Percentiles rank a stretch among this genome's conserved stretches.
Evolutionary conservation across 495 filamentous ascomycete genomes (phyloP).

Genomic region (Penicillium maclennaniae): DNA sequence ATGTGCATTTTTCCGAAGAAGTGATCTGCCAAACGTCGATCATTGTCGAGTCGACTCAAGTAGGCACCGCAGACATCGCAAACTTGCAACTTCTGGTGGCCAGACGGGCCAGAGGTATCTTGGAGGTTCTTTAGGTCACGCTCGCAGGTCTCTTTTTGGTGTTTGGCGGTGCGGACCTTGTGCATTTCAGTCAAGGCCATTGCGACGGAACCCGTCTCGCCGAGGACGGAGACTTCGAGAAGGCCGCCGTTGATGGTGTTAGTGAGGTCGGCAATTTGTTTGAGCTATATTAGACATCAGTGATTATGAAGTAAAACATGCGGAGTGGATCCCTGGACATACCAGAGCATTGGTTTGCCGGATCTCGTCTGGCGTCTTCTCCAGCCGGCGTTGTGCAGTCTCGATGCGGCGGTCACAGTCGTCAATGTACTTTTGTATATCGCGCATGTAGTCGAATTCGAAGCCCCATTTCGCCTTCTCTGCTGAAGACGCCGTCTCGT

Average conservation of each 20-base stretch:
- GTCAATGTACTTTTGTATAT: slow-evolving; percentile 93
- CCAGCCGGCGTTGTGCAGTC: slow-evolving; percentile 78
- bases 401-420: slow-evolving; percentile 96
- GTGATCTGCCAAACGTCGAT: slow-evolving; percentile 88
- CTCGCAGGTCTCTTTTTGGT: slow-evolving; percentile 79
- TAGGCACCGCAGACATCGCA: slow-evolving; percentile 98
- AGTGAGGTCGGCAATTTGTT: slow-evolving; percentile 78
- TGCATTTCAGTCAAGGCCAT: slow-evolving; percentile 81
- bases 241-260: slow-evolving; percentile 78
- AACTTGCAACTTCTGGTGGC: slow-evolving; percentile 96
- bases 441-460: slow-evolving; percentile 92
- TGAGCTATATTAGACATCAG: slow-evolving; percentile 49
- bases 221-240: slow-evolving; percentile 80
- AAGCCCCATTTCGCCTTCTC: slow-evolving; percentile 80
- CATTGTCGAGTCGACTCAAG: slow-evolving; percentile 85
- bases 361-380: slow-evolving; percentile 98
- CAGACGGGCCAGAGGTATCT: slow-evolving; percentile 85
- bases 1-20: slow-evolving; percentile 99
- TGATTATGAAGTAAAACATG: background rate
- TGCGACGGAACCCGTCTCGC: slow-evolving; percentile 74
- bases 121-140: slow-evolving; percentile 85
- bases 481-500: slow-evolving; percentile 60
- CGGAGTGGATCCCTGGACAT: slow-evolving; percentile 12
- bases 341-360: slow-evolving; percentile 87
- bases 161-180: slow-evolving; percentile 73